These are phyloP conservation scores for Penicillium sp. DNA, from an alignment of 2,329 filamentous ascomycete genomes.

Conservation along the genomic window DNA sequence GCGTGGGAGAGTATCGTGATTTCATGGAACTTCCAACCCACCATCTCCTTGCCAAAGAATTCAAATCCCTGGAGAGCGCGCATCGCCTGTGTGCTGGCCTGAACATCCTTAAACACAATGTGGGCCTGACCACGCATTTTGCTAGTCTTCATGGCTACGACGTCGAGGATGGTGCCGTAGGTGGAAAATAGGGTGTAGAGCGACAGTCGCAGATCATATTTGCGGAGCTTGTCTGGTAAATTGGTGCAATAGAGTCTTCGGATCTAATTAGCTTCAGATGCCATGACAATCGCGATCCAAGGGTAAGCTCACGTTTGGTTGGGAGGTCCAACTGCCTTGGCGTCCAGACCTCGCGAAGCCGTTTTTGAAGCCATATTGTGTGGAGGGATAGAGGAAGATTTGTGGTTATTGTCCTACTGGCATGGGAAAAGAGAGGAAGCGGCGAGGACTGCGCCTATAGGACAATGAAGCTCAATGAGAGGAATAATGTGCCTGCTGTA, in stretches of 20 bases:
- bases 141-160: conserved; percentile 82
- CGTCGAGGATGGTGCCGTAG: conserved; percentile 87
- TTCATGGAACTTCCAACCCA: conserved; percentile 48
- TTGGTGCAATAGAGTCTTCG: conserved; percentile 83
- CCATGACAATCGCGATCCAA: conserved; percentile 3
- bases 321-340: conserved; percentile 57
- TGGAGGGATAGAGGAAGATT: not conserved
- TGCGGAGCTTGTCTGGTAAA: conserved; percentile 85
- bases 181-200: conserved; percentile 94
- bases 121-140: conserved; percentile 98
- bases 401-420: not conserved
- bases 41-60: conserved; percentile 82
- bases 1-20: not conserved
- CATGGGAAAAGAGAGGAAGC: not conserved
- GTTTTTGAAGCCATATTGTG: conserved; percentile 40
- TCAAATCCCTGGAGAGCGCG: conserved; percentile 79
- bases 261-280: conserved; percentile 21
- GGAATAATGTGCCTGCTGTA: not conserved
- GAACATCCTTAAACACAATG: conserved; percentile 82
- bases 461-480: conserved; percentile 1
- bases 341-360: conserved; percentile 41
- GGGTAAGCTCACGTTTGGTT: conserved; percentile 68
- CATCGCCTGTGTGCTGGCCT: conserved; percentile 93
- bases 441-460: not conserved
- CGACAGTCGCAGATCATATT: conserved; percentile 78